These are phyloP conservation scores for Marsdenia floribunda DNA, from an alignment of 257 asterid species.

Conservation along the genomic window DNA sequence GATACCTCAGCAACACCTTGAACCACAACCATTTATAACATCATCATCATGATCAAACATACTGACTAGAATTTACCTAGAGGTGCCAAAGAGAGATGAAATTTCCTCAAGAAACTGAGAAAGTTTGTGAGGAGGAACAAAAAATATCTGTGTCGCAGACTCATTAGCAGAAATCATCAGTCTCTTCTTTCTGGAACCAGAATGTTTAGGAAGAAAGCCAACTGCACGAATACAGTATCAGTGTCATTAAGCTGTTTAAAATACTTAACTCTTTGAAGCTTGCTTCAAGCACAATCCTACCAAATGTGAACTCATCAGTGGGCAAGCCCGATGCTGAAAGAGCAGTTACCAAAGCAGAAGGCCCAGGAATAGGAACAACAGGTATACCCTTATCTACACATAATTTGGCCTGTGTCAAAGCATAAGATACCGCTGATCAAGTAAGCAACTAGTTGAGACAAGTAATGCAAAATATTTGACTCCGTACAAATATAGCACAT, in stretches of 20 bases:
- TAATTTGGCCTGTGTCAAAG: constrained; percentile 56
- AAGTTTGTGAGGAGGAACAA: constrained; percentile 92
- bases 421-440: neutral
- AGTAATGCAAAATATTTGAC: neutral
- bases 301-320: constrained; percentile 84
- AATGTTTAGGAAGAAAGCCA: constrained; percentile 91
- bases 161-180: constrained; percentile 62
- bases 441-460: neutral
- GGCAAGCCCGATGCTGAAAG: constrained; percentile 91
- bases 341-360: constrained; percentile 85
- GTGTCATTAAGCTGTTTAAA: neutral
- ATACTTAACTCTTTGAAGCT: neutral
- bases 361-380: constrained; percentile 92
- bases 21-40: neutral
- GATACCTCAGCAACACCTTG: neutral
- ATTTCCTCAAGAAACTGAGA: constrained; percentile 74
- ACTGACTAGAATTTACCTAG: constrained; percentile 47
- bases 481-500: neutral
- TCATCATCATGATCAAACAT: neutral
- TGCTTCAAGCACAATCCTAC: constrained; percentile 30
- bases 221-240: constrained; percentile 48
- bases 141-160: constrained; percentile 75
- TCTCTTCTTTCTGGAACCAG: constrained; percentile 74
- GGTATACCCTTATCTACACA: constrained; percentile 57
- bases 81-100: constrained; percentile 52